A percentile compares a stretch with the other conserved stretches of the same genome.
These are phyloP conservation scores for Lodderomyces metapsilosis DNA, from an alignment of 1,139 yeast species.

Conservation along the genomic window DNA sequence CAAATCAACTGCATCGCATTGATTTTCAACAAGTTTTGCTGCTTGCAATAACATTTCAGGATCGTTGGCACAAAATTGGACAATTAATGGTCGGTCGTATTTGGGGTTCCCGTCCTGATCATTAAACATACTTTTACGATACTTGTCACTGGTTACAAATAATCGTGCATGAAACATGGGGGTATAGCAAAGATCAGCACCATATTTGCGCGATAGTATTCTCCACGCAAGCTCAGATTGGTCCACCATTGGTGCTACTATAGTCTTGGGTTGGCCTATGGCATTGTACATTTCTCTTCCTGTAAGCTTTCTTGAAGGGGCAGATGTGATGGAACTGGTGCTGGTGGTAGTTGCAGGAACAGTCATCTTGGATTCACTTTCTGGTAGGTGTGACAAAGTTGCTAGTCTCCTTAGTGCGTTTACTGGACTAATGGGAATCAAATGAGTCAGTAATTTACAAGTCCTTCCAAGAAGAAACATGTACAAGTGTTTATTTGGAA, in stretches of 20 bases:
- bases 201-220: constrained; percentile 77
- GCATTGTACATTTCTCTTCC: constrained; percentile 74
- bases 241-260: constrained; percentile 99
- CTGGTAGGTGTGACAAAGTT: background rate
- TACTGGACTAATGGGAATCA: background rate
- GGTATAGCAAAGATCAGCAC: constrained; percentile 91
- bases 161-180: constrained; percentile 96
- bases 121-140: constrained; percentile 75
- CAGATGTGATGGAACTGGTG: background rate
- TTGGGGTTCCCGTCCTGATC: constrained; percentile 65
- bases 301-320: constrained; percentile 15
- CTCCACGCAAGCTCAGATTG: constrained; percentile 97
- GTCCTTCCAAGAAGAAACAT: background rate
- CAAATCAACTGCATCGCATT: constrained; percentile 94
- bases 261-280: constrained; percentile 73
- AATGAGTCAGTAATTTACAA: background rate
- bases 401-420: background rate
- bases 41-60: constrained; percentile 82
- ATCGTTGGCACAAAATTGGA: constrained; percentile 95
- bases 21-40: constrained; percentile 73
- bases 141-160: constrained; percentile 82
- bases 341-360: background rate
- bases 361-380: background rate
- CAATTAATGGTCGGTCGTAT: constrained; percentile 78
- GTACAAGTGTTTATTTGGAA: too few relatives aligned